These are phyloP conservation scores for Epichloe festucae DNA, from an alignment of 2,329 filamentous ascomycete species.

Conservation along the genomic window DNA sequence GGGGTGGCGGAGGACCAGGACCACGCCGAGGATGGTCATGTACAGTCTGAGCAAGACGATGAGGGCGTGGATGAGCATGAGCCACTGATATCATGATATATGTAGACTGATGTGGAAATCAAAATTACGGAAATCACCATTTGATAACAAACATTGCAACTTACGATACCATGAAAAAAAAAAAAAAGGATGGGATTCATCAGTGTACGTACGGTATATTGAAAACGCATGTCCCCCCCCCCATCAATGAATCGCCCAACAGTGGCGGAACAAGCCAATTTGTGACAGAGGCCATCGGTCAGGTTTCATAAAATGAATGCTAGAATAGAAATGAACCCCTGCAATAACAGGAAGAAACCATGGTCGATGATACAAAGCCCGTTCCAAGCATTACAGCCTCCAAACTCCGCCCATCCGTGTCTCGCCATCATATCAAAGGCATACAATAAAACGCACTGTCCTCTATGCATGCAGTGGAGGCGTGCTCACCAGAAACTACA, in stretches of 20 bases:
- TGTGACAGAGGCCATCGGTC: background rate
- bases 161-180: background rate
- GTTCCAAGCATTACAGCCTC: background rate
- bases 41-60: background rate
- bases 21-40: background rate
- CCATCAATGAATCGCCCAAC: background rate
- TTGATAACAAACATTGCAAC: no score
- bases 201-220: background rate
- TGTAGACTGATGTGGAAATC: background rate
- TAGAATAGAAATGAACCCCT: background rate
- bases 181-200: background rate
- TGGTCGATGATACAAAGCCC: background rate
- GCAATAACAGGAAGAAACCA: background rate
- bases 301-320: constrained; percentile 3
- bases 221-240: background rate
- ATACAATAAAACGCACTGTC: background rate
- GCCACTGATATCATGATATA: constrained; percentile 1
- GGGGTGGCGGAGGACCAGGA: background rate
- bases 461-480: background rate
- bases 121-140: no score
- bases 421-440: background rate
- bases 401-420: constrained; percentile 1
- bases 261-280: background rate
- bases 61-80: constrained; percentile 6
- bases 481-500: constrained; percentile 80